These are phyloP conservation scores for Rutstroemia sp. DNA, from an alignment of 2,329 filamentous ascomycete genomes.

Conservation along the genomic window DNA sequence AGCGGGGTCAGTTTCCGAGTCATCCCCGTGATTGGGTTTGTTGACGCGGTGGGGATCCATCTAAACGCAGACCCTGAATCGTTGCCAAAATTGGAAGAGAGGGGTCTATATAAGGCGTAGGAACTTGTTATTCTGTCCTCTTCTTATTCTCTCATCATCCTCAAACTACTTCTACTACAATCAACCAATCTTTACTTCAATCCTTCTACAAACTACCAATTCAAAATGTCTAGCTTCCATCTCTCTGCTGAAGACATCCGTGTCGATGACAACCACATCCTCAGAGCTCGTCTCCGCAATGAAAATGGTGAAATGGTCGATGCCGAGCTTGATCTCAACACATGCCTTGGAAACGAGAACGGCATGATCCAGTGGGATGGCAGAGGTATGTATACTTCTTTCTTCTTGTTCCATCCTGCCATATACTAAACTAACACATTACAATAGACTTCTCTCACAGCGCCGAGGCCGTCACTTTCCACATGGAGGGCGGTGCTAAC, in stretches of 20 bases:
- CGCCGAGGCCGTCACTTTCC: slow-evolving; percentile 31
- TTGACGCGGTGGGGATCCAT: no score
- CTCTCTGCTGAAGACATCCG: slow-evolving; percentile 38
- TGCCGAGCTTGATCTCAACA: slow-evolving; percentile 47
- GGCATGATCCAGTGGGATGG: slow-evolving; percentile 37
- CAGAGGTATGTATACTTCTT: background rate
- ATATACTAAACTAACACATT: background rate
- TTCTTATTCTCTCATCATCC: background rate
- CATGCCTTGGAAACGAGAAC: slow-evolving; percentile 46
- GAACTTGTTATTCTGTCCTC: no score
- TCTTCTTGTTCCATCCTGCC: background rate
- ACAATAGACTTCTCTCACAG: slow-evolving; percentile 30
- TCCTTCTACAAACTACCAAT: slow-evolving; percentile 27
- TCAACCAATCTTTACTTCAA: background rate
- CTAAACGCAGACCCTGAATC: no score
- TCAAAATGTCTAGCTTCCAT: slow-evolving; percentile 46
- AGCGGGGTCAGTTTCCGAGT: no score
- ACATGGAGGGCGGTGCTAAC: slow-evolving; percentile 33
- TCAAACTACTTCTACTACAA: background rate
- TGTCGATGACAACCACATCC: slow-evolving; percentile 42
- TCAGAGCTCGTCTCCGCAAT: slow-evolving; percentile 41
- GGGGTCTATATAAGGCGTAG: no score
- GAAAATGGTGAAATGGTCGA: slow-evolving; percentile 34
- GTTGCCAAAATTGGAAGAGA: no score
- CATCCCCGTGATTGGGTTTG: no score